Evolutionary conservation across 208 protist genomes (phyloP).

Genomic region (Leptomonas seymouri): DNA sequence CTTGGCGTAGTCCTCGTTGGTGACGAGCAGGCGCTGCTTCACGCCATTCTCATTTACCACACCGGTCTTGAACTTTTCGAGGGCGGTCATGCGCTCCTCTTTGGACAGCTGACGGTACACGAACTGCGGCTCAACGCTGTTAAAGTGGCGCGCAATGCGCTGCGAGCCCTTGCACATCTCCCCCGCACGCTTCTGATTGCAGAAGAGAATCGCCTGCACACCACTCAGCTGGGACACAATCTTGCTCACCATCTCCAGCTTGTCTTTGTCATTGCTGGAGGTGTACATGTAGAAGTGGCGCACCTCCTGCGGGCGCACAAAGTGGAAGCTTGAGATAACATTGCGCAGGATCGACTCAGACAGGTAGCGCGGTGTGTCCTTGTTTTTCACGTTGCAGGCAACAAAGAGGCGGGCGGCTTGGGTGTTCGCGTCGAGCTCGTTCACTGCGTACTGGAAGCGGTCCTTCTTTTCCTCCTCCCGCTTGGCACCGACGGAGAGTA

Average conservation of each 20-base stretch:
- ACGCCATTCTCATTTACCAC: conserved; percentile 78
- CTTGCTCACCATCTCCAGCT: conserved; percentile 81
- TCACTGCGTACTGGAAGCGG: conserved; percentile 83
- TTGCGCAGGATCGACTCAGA: conserved; percentile 73
- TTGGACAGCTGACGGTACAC: conserved; percentile 80
- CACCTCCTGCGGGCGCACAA: conserved; percentile 78
- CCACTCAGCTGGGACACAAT: conserved; percentile 87
- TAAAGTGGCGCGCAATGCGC: conserved; percentile 74
- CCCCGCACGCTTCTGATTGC: conserved; percentile 80
- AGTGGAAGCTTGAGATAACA: conserved; percentile 83
- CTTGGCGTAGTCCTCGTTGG: conserved; percentile 92
- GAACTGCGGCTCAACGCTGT: conserved; percentile 80
- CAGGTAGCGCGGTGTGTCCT: conserved; percentile 62
- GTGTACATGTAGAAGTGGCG: conserved; percentile 80
- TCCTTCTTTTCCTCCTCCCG: conserved; percentile 73
- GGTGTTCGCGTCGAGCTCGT: conserved; percentile 84
- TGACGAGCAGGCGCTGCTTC: conserved; percentile 87
- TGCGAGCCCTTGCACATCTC: conserved; percentile 70
- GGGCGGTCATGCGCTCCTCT: conserved; percentile 65
- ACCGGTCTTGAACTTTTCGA: conserved; percentile 90
- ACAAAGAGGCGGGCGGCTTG: conserved; percentile 61
- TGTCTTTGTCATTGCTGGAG: conserved; percentile 70
- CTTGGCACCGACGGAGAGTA: conserved; percentile 56
- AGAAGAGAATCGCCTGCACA: conserved; percentile 90
- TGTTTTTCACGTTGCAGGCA: conserved; percentile 86